phyloP scores from a whole-genome alignment of 164 flowering plant genomes.

The Macadamia integrifolia region DNA sequence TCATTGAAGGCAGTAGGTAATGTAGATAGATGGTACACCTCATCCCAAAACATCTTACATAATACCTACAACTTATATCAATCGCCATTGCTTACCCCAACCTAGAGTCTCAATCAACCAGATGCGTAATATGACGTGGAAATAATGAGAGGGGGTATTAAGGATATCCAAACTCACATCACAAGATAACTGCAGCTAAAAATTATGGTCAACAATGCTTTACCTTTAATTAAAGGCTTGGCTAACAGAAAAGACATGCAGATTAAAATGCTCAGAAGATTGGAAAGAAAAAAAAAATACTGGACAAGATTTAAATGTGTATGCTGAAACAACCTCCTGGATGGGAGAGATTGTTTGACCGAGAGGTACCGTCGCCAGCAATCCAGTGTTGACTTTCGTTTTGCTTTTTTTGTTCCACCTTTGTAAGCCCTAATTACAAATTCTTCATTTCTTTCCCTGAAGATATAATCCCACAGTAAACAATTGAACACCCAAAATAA shows the following conservation, averaged over 20 bases:
- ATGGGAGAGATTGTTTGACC: constrained; percentile 75
- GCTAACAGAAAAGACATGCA: too few relatives aligned
- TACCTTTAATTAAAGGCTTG: not conserved
- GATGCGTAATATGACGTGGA: too few relatives aligned
- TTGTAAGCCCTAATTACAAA: constrained; percentile 77
- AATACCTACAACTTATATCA: not conserved
- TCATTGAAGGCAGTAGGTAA: not conserved
- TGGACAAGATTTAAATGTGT: not conserved
- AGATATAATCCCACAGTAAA: constrained; percentile 14
- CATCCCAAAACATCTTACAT: not conserved
- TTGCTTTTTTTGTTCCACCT: constrained; percentile 74
- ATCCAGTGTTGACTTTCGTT: constrained; percentile 75
- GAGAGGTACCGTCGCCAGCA: constrained; percentile 81
- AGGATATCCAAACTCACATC: too few relatives aligned
- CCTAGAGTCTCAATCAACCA: not conserved
- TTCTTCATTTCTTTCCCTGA: constrained; percentile 85
- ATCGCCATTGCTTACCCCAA: not conserved
- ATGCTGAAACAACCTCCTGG: constrained; percentile 36
- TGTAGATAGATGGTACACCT: not conserved
- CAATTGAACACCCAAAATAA: not conserved
- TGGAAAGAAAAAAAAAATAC: not conserved
- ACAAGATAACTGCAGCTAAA: too few relatives aligned
- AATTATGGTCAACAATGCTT: too few relatives aligned
- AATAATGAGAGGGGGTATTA: too few relatives aligned
- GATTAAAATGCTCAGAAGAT: too few relatives aligned